Percentiles rank a stretch among this genome's conserved stretches.
phyloP scores from a whole-genome alignment of 1,139 yeast genomes.

The Yamadazyma mexicana region DNA sequence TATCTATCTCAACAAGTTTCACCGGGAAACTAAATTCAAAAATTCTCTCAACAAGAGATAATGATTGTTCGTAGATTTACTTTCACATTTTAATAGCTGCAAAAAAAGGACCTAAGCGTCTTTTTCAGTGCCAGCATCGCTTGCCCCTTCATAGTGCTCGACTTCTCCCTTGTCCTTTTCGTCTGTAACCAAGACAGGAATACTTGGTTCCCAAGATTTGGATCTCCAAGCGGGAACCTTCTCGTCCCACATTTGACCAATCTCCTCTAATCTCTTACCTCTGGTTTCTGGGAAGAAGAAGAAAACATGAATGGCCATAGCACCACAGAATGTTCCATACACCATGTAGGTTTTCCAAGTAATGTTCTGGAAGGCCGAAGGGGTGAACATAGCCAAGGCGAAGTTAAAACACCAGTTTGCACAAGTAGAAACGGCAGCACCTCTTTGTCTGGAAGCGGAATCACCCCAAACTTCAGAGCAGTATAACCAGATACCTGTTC shows the following conservation, averaged over 20 bases:
- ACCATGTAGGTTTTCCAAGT: constrained; percentile 46
- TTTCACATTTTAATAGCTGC: no score
- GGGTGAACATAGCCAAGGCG: constrained; percentile 47
- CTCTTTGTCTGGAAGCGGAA: constrained; percentile 51
- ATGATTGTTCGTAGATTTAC: constrained; percentile 4
- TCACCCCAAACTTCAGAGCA: constrained; percentile 51
- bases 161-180: constrained; percentile 11
- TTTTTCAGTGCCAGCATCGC: constrained; percentile 9
- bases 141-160: constrained; percentile 15
- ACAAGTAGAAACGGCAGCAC: constrained; percentile 47
- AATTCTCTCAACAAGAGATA: constrained; percentile 15
- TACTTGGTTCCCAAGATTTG: constrained; percentile 10
- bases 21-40: constrained; percentile 10
- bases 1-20: constrained; percentile 14
- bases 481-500: constrained; percentile 54
- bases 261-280: constrained; percentile 59
- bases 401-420: constrained; percentile 50
- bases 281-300: constrained; percentile 63
- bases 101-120: constrained; percentile 4
- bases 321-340: constrained; percentile 45
- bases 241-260: constrained; percentile 58
- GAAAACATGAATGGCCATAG: constrained; percentile 57
- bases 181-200: constrained; percentile 10
- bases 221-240: constrained; percentile 59
- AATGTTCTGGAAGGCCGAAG: constrained; percentile 27